These are phyloP conservation scores for Coniochaeta sp. DNA, from an alignment of 2,329 filamentous ascomycete genomes.

Conservation along the genomic window DNA sequence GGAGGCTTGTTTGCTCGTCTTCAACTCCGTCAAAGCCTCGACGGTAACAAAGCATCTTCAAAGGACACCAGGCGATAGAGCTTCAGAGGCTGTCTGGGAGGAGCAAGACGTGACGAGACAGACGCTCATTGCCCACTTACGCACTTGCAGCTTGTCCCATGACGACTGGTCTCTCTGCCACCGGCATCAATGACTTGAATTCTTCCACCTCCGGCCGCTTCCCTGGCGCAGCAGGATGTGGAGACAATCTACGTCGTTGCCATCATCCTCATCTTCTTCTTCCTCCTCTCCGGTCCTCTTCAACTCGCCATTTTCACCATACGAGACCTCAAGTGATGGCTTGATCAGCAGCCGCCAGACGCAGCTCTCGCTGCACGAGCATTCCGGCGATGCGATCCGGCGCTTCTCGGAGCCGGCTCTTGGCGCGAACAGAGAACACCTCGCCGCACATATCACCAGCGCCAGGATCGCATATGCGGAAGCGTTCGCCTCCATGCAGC, in stretches of 20 bases:
- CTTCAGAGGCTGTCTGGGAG: no score
- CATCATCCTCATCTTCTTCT: neutral
- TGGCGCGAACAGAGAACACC: constrained; percentile 6
- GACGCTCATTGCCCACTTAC: no score
- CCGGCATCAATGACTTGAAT: neutral
- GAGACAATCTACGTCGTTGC: no score
- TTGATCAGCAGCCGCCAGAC: neutral
- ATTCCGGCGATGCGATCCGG: constrained; percentile 6
- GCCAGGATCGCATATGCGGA: constrained; percentile 13
- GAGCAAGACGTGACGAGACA: no score
- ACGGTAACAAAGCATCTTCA: no score
- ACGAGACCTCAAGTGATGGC: neutral
- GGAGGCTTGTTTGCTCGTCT: no score
- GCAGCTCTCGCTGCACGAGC: neutral
- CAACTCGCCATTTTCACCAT: neutral
- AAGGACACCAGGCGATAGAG: no score
- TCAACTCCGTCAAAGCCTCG: no score
- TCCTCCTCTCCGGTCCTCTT: neutral
- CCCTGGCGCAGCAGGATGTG: neutral
- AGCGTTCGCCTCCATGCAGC: constrained; percentile 13
- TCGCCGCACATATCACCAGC: constrained; percentile 8
- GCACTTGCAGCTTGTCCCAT: no score
- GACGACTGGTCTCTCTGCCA: no score
- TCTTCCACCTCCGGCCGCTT: neutral
- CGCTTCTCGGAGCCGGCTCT: constrained; percentile 16